phyloP scores from a whole-genome alignment of 768 basidiomycete species.

The Roridomyces roridus region DNA sequence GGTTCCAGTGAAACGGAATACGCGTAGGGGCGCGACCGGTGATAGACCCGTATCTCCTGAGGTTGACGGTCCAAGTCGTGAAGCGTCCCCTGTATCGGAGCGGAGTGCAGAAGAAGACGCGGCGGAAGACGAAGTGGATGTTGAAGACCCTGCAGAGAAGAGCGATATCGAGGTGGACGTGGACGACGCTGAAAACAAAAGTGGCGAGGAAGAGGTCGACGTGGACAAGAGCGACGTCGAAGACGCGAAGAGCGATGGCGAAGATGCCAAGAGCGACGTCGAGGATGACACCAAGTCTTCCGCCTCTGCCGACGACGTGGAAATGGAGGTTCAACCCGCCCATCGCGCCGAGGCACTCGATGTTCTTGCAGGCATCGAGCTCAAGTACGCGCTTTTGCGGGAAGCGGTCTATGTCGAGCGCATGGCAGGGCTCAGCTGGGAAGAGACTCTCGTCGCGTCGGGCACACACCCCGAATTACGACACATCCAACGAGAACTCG shows the following conservation, averaged over 20 bases:
- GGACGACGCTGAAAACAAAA: slow-evolving; percentile 32
- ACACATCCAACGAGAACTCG: slow-evolving; percentile 80
- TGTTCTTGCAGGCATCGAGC: slow-evolving; percentile 86
- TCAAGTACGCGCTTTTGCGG: slow-evolving; percentile 87
- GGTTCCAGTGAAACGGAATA: slow-evolving; percentile 15
- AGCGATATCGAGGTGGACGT: slow-evolving; percentile 32
- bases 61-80: slow-evolving; percentile 20
- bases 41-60: slow-evolving; percentile 21
- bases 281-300: slow-evolving; percentile 45
- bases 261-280: slow-evolving; percentile 31
- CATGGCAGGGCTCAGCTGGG: slow-evolving; percentile 90
- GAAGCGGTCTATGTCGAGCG: slow-evolving; percentile 93
- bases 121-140: slow-evolving; percentile 30
- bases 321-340: slow-evolving; percentile 78
- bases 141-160: slow-evolving; percentile 27
- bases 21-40: slow-evolving; percentile 10
- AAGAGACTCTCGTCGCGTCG: slow-evolving; percentile 79
- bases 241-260: slow-evolving; percentile 31
- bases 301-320: slow-evolving; percentile 42
- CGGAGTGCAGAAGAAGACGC: slow-evolving; percentile 36
- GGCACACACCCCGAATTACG: slow-evolving; percentile 87
- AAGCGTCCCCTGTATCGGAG: slow-evolving; percentile 18
- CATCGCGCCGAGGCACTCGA: slow-evolving; percentile 90
- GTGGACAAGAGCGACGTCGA: slow-evolving; percentile 37
- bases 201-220: slow-evolving; percentile 37